Evolutionary conservation across 2,329 filamentous ascomycete species (phyloP).

Genomic region (Beauveria sp.): DNA sequence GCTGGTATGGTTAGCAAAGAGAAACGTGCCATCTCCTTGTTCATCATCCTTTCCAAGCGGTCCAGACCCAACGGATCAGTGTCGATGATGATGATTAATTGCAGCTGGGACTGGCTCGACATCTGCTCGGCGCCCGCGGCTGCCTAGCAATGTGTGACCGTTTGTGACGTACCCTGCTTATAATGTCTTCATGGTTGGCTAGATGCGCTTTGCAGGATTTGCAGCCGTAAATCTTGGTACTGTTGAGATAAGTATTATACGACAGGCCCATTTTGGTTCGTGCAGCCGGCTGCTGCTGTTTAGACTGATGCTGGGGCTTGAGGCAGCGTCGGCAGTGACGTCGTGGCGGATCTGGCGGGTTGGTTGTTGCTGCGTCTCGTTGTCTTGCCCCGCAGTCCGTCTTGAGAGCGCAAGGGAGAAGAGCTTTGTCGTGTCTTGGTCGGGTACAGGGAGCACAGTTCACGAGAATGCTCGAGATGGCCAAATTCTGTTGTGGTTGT

Average conservation of each 20-base stretch:
- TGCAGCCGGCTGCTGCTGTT: background rate
- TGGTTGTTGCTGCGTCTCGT: background rate
- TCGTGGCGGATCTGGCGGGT: background rate
- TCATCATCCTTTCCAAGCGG: background rate
- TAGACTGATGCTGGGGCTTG: background rate
- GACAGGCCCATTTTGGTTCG: slow-evolving; percentile 65
- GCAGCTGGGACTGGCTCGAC: background rate
- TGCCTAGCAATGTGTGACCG: background rate
- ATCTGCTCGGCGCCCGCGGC: background rate
- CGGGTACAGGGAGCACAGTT: background rate
- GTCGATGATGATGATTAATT: too few relatives aligned
- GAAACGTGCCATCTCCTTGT: background rate
- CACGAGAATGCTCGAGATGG: background rate
- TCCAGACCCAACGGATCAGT: background rate
- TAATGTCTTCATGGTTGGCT: slow-evolving; percentile 91
- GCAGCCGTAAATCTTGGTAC: slow-evolving; percentile 84
- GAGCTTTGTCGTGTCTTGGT: background rate
- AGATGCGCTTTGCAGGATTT: slow-evolving; percentile 94
- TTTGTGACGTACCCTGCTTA: slow-evolving; percentile 66
- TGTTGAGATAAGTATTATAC: slow-evolving; percentile 87
- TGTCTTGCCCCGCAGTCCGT: background rate
- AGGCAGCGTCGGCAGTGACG: background rate
- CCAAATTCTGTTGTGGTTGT: background rate
- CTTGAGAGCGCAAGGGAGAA: background rate
- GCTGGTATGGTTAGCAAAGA: slow-evolving; percentile 11